Evolutionary conservation across 1,284 basidiomycete species (phyloP), one percentile per base, ranked within the genome.

Genomic region (Butyriboletus appendiculatus): DNA sequence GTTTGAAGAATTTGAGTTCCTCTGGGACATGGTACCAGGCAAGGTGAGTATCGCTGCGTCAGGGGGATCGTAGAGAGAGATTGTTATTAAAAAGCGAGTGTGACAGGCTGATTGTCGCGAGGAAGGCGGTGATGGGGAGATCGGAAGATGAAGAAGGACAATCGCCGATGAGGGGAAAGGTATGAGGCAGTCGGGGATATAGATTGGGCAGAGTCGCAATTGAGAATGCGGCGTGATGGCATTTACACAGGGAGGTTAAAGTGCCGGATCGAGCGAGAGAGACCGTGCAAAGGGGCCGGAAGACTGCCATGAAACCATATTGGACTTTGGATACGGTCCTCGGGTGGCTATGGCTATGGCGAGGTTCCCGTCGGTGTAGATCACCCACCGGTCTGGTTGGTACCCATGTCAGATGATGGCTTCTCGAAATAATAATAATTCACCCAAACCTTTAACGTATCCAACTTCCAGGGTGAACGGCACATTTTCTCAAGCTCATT

Each of bases 251-350:
- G 41, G 46, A 67, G 38, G 62, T 59, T 52, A 69, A 66, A 70
- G 70, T 66, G 66, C 65, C 42, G 55, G 52, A 60, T 58, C 43
- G 49, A 48, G 41, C 37, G 45, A 61, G 48, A 60, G 53, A 42
- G 38, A 62, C 50, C n/a, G n/a, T 64, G 38, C 59, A 47, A 68
- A 71, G 68, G 68, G 66, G 50, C 58, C 62, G 56, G 37, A 56
- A 59, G 56, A 56, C 68, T 69, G 68, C 67, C 24, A 69, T 69
- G 59, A 67, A 58, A 66, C 66, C 65, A 67, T 64, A 67, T 69
- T 55, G 45, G 68, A n/a, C n/a, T n/a, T 68, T 57, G 53, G 61
- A 42, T 59, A 44, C 64, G 57, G 53, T 63, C 35, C 49, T 65
- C 66, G 67, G 67, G 52, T 58, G 62, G 59, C 61, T 47, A 67